Percentiles rank a stretch among this genome's conserved stretches.
phyloP scores from a whole-genome alignment of 352 stramenopile genomes.

The Paralagenidium karlingii region DNA sequence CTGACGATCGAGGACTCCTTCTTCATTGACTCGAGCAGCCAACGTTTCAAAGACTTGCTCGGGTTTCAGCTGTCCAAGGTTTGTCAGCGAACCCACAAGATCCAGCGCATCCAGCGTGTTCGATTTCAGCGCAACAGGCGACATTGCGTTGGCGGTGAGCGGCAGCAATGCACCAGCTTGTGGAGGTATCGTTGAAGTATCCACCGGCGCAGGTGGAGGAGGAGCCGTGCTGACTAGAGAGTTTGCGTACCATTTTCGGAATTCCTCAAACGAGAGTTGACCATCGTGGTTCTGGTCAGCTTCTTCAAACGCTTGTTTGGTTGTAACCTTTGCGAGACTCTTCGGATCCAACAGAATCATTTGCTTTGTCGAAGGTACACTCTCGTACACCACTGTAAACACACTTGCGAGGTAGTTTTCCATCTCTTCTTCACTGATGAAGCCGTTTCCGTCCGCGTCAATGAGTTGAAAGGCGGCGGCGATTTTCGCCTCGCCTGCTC shows the following conservation, averaged over 20 bases:
- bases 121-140: slow-evolving; percentile 10
- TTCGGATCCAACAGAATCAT: slow-evolving; percentile 33
- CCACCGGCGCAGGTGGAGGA: neutral
- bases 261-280: slow-evolving; percentile 60
- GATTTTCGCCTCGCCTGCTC: slow-evolving; percentile 64
- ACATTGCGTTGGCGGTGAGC: neutral
- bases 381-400: slow-evolving; percentile 56
- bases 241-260: slow-evolving; percentile 61
- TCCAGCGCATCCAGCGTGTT: slow-evolving; percentile 7
- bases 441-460: slow-evolving; percentile 70
- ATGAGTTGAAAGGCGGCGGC: slow-evolving; percentile 73
- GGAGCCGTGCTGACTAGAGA: neutral
- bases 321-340: slow-evolving; percentile 54
- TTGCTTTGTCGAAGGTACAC: slow-evolving; percentile 15
- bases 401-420: slow-evolving; percentile 60
- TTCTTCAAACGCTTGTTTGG: slow-evolving; percentile 72
- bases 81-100: slow-evolving; percentile 42
- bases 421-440: slow-evolving; percentile 77
- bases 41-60: slow-evolving; percentile 77
- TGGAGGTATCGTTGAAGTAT: slow-evolving; percentile 29
- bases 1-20: slow-evolving; percentile 54
- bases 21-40: slow-evolving; percentile 66
- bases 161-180: too few relatives aligned
- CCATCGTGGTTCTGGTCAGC: slow-evolving; percentile 76
- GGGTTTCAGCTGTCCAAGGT: slow-evolving; percentile 30